Conservation (phyloP, 2,329 filamentous ascomycete genomes). For the Zymoseptoria pseudotritici region DNA sequence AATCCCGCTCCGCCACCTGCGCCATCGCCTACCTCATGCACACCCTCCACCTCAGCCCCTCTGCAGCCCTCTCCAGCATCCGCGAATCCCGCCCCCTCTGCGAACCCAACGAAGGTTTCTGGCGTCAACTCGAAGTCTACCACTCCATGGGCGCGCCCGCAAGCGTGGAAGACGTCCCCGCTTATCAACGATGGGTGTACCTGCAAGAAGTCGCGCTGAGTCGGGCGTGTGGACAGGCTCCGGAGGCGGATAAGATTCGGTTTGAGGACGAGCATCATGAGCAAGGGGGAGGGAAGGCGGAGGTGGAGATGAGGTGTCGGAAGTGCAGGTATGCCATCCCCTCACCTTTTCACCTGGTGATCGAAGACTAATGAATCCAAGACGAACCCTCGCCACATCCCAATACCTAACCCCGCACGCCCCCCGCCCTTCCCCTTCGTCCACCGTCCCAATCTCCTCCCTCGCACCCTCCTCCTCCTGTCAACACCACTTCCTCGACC, state of each 20-base stretch:
- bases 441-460: conserved; percentile 4
- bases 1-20: conserved; percentile 81
- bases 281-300: conserved; percentile 29
- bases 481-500: conserved; percentile 84
- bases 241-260: conserved; percentile 64
- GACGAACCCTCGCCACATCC: conserved; percentile 55
- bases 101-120: conserved; percentile 88
- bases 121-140: conserved; percentile 79
- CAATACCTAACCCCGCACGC: conserved; percentile 60
- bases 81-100: conserved; percentile 65
- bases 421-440: conserved; percentile 4
- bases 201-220: conserved; percentile 58
- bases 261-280: conserved; percentile 64
- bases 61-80: conserved; percentile 63
- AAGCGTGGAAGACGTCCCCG: conserved; percentile 59
- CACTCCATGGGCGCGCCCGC: conserved; percentile 76
- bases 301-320: conserved; percentile 72
- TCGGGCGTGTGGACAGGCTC: conserved; percentile 68
- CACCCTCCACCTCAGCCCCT: conserved; percentile 42
- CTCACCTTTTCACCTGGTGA: neutral
- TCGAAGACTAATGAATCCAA: conserved; percentile 20
- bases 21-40: conserved; percentile 78
- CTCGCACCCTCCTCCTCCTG: conserved; percentile 43
- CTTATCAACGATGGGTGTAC: conserved; percentile 75
- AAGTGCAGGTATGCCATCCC: conserved; percentile 59